Evolutionary conservation across 2,329 filamentous ascomycete genomes (phyloP), one percentile per base, ranked within the genome.

Genomic region (Fusarium sp.): DNA sequence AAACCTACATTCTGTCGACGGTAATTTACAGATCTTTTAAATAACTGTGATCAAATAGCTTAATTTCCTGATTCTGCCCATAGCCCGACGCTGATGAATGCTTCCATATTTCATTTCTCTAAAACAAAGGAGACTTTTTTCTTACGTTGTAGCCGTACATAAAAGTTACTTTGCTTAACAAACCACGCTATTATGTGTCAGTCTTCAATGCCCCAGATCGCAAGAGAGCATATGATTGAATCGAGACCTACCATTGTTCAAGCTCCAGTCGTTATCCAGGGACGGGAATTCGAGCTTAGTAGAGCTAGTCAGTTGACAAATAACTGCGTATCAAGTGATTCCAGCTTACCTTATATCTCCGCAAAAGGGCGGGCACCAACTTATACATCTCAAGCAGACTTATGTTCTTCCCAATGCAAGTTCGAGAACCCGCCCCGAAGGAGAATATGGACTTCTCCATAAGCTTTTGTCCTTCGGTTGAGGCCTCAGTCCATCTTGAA

Each of bases 351-450:
- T 60, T 34, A 6, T 60, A 62, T 15, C 55, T 34, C 5, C 46
- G 7, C 19, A 62, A 7, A 0, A 62, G 6, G 10, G 58, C 55
- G 1, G 86, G 86, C 23, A 88, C 83, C 50, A 89, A 69, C 79
- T 89, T 89, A 72, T 88, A 88, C 57, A 89, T 28, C 17, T 45
- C 42, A n/a, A 45, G 26, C 7, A 45, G n/a, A 19, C 45, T 47
- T 9, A 47, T 47, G 7, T 47, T 34, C 14, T 34, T 47, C 4
- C 45, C 45, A 24, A 47, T 19, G 21, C 30, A 47, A 17, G 30
- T 47, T 15, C 45, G 28, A 4, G 45, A 47, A 4, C 90, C 90
- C 74, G 89, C 89, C 3, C 90, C 90, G 75, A 92, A 93, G 61
- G 91, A 88, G 72, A 72, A 70, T 10, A 72, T 42, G 0, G 19